Evolutionary conservation across 306 rosid genomes (phyloP), one percentile per base, ranked within the genome.

Genomic region (Corylus avellana): DNA sequence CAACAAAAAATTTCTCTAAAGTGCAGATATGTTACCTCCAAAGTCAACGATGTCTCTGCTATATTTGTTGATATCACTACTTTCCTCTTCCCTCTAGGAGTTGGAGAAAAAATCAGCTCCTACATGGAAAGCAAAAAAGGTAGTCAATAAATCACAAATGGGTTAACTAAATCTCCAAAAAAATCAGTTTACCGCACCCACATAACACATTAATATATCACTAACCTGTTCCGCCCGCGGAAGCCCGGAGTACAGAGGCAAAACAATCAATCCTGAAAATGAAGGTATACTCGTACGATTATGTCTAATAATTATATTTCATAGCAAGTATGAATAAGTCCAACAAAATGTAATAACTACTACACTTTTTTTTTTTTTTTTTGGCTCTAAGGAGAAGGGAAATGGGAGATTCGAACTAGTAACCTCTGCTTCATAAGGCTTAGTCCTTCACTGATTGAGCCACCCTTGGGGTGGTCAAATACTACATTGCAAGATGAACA

Each of bases 231-330:
- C 94, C 56, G 90, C 89, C 57, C 97, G 97, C 48, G 97, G 87
- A 82, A 94, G 97, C 78, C 98, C 98, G 1, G 97, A 94, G 92
- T 94, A 94, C 46, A 94, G 89, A 75, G 98, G 98, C 89, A 94
- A 84, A 77, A 92, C 35, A 76, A 90, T 56, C 77, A 94, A 77
- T 81, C 92, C 98, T 94, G 84, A 77, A 88, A 82, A 69, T 70
- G 54, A 76, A 81, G 56, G 58, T 7, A 22, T 22, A 13, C 37
- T 72, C 37, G 6, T 39, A 14, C 13, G 46, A 14, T 35, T 17
- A 17, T 64, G 22, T 10, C 32, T n/a, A 64, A 64, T 35, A 64
- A 20, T 35, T 11, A 49, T 49, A 11, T 64, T 64, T 32, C 70
- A 14, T 35, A 64, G 16, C 18, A 37, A 14, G 42, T 64, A 6